These are phyloP conservation scores for Boletellus ananas DNA, from an alignment of 768 basidiomycete genomes.

Conservation along the genomic window DNA sequence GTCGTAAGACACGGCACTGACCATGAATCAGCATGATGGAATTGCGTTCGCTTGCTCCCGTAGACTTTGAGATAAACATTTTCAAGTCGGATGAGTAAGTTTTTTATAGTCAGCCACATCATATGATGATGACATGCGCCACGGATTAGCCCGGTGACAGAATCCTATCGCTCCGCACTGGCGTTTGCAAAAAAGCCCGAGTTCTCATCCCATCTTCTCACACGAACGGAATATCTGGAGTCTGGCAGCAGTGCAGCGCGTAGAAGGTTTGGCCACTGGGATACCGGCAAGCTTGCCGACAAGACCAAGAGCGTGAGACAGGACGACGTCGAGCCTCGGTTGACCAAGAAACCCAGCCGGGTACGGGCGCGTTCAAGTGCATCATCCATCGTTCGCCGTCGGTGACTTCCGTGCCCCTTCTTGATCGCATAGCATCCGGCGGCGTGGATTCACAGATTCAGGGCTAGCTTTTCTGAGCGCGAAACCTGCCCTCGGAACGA, in stretches of 20 bases:
- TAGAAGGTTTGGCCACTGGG: conserved; percentile 70
- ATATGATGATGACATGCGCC: conserved; percentile 12
- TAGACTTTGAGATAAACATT: conserved; percentile 69
- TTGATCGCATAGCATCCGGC: conserved; percentile 5
- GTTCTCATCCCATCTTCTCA: conserved; percentile 55
- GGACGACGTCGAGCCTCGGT: conserved; percentile 24
- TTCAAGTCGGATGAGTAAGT: conserved; percentile 74
- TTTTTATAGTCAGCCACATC: conserved; percentile 3
- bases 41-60: conserved; percentile 76
- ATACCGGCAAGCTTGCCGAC: conserved; percentile 24
- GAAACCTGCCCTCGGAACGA: conserved; percentile 2
- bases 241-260: conserved; percentile 72
- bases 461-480: conserved; percentile 14
- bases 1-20: conserved; percentile 13
- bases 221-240: conserved; percentile 82
- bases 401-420: conserved; percentile 15
- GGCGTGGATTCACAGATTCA: conserved; percentile 12
- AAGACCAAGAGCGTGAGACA: conserved; percentile 21
- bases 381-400: conserved; percentile 25
- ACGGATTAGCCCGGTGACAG: conserved; percentile 54
- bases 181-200: conserved; percentile 52
- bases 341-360: conserved; percentile 27
- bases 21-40: conserved; percentile 56
- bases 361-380: conserved; percentile 21
- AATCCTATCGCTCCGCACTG: conserved; percentile 60